A percentile compares a stretch with the other conserved stretches of the same genome.
Conservation (phyloP, 2,329 filamentous ascomycete species). For the Gliomastix tumulicola region DNA sequence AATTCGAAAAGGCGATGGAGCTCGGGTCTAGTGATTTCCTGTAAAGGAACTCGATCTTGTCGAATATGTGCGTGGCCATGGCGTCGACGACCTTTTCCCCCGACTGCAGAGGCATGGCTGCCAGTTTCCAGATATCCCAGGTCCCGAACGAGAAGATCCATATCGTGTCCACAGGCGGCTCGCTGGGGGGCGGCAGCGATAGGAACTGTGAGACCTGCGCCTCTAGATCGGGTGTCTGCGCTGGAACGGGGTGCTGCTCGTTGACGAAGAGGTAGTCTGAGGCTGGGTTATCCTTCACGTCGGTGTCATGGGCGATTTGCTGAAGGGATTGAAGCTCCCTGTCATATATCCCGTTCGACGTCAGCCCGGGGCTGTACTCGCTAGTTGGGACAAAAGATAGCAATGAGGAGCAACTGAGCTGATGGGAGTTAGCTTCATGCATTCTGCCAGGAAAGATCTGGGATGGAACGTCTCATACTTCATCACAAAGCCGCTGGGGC, state of each 20-base stretch:
- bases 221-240: constrained; percentile 30
- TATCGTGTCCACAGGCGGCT: constrained; percentile 36
- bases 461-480: constrained; percentile 24
- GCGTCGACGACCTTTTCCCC: constrained; percentile 27
- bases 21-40: constrained; percentile 28
- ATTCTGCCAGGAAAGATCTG: background rate
- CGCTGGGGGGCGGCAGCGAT: constrained; percentile 20
- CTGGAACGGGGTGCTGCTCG: constrained; percentile 32
- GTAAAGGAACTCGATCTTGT: constrained; percentile 40
- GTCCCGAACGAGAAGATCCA: constrained; percentile 47
- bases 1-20: constrained; percentile 39
- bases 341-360: constrained; percentile 47
- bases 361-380: constrained; percentile 40
- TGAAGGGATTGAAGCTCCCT: constrained; percentile 25
- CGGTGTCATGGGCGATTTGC: constrained; percentile 19
- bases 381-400: constrained; percentile 35
- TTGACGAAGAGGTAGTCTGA: constrained; percentile 35
- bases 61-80: constrained; percentile 31
- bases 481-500: constrained; percentile 40
- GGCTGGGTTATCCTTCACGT: constrained; percentile 23
- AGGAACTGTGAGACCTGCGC: constrained; percentile 39
- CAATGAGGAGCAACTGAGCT: constrained; percentile 39
- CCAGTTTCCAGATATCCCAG: constrained; percentile 47
- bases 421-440: background rate
- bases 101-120: constrained; percentile 32